Evolutionary conservation across 495 filamentous ascomycete genomes (phyloP).

Genomic region (Astrothelium macrocarpum): DNA sequence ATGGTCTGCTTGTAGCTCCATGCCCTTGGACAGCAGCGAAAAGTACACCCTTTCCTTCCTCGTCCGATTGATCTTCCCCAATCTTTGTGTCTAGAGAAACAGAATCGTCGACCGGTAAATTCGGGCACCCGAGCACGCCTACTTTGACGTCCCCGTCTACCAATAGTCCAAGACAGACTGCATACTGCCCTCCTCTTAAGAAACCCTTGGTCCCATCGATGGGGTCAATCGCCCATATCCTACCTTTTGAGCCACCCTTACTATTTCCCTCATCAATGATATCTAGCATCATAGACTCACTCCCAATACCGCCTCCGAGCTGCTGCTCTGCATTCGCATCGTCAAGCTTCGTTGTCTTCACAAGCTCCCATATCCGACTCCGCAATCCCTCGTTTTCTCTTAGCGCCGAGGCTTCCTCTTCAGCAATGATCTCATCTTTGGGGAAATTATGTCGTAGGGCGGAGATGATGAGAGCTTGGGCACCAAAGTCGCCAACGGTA

Average conservation of each 20-base stretch:
- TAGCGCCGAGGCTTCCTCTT: conserved; percentile 80
- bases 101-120: conserved; percentile 75
- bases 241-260: conserved; percentile 64
- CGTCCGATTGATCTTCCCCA: conserved; percentile 57
- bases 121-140: conserved; percentile 88
- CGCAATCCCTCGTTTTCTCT: conserved; percentile 56
- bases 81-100: conserved; percentile 55
- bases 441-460: conserved; percentile 86
- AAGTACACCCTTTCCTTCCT: conserved; percentile 64
- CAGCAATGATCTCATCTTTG: conserved; percentile 79
- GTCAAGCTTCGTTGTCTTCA: conserved; percentile 59
- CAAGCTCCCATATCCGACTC: conserved; percentile 72
- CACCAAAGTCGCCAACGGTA: conserved; percentile 95
- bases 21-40: conserved; percentile 69
- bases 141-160: conserved; percentile 92
- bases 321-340: conserved; percentile 54
- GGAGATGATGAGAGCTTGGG: conserved; percentile 89
- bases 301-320: conserved; percentile 63
- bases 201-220: conserved; percentile 98
- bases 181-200: conserved; percentile 93
- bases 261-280: conserved; percentile 78
- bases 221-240: conserved; percentile 95
- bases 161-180: conserved; percentile 84
- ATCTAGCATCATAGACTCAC: conserved; percentile 67
- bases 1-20: conserved; percentile 67